Percentiles rank a stretch among this genome's conserved stretches.
phyloP scores from a whole-genome alignment of 768 basidiomycete species.

The Macrocybe gigantea region DNA sequence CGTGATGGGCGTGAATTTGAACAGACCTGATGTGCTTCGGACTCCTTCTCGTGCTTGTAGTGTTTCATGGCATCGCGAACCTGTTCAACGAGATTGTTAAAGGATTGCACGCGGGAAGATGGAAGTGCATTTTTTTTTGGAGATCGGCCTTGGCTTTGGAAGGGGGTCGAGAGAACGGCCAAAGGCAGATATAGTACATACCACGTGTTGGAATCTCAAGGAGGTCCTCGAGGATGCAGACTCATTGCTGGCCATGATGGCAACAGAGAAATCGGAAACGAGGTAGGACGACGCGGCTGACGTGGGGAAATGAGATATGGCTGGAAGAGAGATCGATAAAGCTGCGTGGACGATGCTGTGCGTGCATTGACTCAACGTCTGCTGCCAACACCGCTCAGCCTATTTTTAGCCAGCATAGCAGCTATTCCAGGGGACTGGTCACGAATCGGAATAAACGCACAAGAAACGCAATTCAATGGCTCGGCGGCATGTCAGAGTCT shows the following conservation, averaged over 20 bases:
- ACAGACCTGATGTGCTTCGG: conserved; percentile 78
- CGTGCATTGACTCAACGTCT: too few species aligned
- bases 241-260: conserved; percentile 1
- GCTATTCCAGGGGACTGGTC: too few species aligned
- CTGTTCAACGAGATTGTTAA: conserved; percentile 49
- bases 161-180: not conserved
- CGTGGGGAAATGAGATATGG: too few species aligned
- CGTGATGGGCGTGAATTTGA: conserved; percentile 2
- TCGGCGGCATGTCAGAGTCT: too few species aligned
- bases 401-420: too few species aligned
- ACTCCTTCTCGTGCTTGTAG: conserved; percentile 73
- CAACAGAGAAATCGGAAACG: too few species aligned
- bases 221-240: conserved; percentile 10
- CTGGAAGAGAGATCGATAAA: too few species aligned
- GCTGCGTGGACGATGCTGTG: too few species aligned
- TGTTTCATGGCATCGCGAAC: conserved; percentile 63
- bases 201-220: conserved; percentile 13
- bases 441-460: too few species aligned
- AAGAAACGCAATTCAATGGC: too few species aligned
- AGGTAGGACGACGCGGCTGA: too few species aligned
- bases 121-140: conserved; percentile 34
- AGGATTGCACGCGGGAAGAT: conserved; percentile 36
- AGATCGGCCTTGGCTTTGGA: not conserved
- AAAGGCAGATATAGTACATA: conserved; percentile 9
- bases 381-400: too few species aligned